These are phyloP conservation scores for Rhododendron griersonianum DNA, from an alignment of 148 eudicot genomes.

Conservation along the genomic window DNA sequence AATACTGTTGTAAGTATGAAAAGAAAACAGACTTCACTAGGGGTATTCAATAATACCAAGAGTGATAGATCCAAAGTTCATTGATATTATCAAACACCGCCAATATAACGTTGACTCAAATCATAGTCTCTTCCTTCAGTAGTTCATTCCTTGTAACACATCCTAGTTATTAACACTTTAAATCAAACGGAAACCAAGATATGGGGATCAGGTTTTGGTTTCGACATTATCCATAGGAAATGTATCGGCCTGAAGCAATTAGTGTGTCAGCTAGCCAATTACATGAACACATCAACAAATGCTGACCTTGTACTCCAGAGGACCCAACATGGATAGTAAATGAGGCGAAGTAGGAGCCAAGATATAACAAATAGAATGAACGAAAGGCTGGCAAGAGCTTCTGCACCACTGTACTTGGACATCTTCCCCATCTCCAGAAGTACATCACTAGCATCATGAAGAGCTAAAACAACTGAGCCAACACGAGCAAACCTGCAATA, in stretches of 20 bases:
- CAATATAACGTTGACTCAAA: not conserved
- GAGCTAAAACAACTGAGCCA: slow-evolving; percentile 85
- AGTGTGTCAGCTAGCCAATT: not conserved
- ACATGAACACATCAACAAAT: not conserved
- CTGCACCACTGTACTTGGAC: slow-evolving; percentile 88
- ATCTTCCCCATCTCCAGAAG: slow-evolving; percentile 92
- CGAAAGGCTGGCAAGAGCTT: slow-evolving; percentile 72
- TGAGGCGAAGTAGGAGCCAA: slow-evolving; percentile 92
- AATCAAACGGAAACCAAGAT: not conserved
- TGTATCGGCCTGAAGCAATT: not conserved
- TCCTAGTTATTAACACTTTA: not conserved
- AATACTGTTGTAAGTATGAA: not conserved
- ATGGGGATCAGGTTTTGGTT: not conserved
- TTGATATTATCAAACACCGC: not conserved
- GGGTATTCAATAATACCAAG: not conserved
- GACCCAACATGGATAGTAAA: slow-evolving; percentile 86
- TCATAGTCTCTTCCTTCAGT: not conserved
- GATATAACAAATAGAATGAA: slow-evolving; percentile 74
- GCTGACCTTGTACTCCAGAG: slow-evolving; percentile 93
- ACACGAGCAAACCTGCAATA: slow-evolving; percentile 80
- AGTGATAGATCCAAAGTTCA: not conserved
- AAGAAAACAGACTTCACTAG: not conserved
- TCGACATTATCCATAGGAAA: not conserved
- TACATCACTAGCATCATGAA: slow-evolving; percentile 95
- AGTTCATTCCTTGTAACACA: not conserved